Evolutionary conservation across 352 stramenopile species (phyloP).

Genomic region (Phytophthora sp.): DNA sequence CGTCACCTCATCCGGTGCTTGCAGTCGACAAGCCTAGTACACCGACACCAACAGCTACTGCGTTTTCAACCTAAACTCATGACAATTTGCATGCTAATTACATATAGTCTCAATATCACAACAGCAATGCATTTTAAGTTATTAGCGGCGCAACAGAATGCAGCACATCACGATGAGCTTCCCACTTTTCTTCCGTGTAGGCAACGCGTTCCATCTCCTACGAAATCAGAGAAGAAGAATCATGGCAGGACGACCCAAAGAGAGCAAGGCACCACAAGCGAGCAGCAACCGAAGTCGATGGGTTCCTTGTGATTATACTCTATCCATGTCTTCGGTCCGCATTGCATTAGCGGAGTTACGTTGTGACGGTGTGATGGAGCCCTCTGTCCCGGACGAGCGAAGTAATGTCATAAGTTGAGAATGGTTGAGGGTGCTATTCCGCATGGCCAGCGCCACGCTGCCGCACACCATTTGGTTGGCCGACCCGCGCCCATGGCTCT

Average conservation of each 20-base stretch:
- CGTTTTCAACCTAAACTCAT: no score
- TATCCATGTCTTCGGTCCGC: conserved; percentile 68
- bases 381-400: conserved; percentile 45
- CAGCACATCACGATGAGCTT: conserved; percentile 19
- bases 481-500: conserved; percentile 30
- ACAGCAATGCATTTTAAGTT: conserved; percentile 41
- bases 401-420: conserved; percentile 66
- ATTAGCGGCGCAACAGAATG: conserved; percentile 36
- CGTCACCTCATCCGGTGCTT: conserved; percentile 1
- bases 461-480: conserved; percentile 50
- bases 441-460: conserved; percentile 51
- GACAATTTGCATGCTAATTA: no score
- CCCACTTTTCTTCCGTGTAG: conserved; percentile 13
- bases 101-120: no score
- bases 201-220: conserved; percentile 22
- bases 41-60: not conserved
- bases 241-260: conserved; percentile 19
- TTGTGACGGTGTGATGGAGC: conserved; percentile 28
- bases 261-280: conserved; percentile 18
- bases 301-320: conserved; percentile 56
- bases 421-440: conserved; percentile 65
- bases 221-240: conserved; percentile 22
- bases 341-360: conserved; percentile 36
- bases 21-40: conserved; percentile 6
- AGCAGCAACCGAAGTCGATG: conserved; percentile 21